Base-by-base conservation (phyloP, 495 filamentous ascomycete species). In the Penicillium longicatenatum region DNA sequence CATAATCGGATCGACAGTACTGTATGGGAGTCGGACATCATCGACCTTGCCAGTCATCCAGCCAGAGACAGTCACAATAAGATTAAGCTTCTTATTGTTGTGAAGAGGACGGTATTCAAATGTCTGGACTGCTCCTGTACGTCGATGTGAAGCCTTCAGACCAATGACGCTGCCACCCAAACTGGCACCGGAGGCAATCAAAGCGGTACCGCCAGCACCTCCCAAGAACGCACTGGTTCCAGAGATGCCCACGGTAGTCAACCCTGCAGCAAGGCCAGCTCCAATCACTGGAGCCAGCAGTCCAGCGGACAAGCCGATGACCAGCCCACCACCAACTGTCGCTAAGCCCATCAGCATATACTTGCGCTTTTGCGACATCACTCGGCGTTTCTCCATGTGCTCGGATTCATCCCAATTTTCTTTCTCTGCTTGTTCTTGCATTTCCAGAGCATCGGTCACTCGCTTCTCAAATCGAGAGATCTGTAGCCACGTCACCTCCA, bases 41-140 rank as follows among this genome's bases (percentile, higher is more conserved):
- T 99, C 94, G 39, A 95, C 86, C 69, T 95, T 97, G 55, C 94
- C 93, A 42, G 89, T 97, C 92, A 99, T 96, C 94, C 94, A 99
- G 11, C 94, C 94, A 6, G 93, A 89, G 26, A 99, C 84, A 1
- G 95, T 97, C 45, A 99, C 86, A 62, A 99, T 98, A 24, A 99
- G 79, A 64, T 98, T 98, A 39, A 97, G 89, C 57, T 92, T 82
- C 72, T 99, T 98, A 71, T 97, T 97, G 75, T 99, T 98, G 73
- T 98, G 91, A 46, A 99, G 73, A 29, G 94, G 94, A 41, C 93
- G 83, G 66, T 97, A 99, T 74, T 99, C 94, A 66, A 99, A 99
- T 0, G 93, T 98, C 64, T 86, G 88, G 22, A 99, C 95, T 11
- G 93, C 86, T 26, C 95, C 95, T 1, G 86, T 97, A 42, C 94